Evolutionary conservation across 768 basidiomycete species (phyloP).

Genomic region (Cystobasidium tubakii): DNA sequence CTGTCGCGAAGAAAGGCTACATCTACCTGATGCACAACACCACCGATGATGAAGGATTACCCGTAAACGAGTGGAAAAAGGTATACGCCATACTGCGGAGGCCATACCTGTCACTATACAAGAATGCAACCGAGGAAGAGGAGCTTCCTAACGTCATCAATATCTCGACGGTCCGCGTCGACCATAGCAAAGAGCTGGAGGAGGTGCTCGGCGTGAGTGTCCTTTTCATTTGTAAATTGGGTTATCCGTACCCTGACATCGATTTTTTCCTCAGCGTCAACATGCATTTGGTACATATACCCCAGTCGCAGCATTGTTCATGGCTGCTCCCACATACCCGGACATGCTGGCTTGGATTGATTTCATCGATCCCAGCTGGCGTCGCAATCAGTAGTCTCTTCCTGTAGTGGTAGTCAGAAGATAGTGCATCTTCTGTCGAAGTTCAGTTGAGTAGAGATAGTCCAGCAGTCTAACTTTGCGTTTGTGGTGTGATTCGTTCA

Average conservation of each 20-base stretch:
- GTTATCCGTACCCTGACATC: no score
- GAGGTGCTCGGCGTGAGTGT: conserved; percentile 43
- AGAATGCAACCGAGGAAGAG: conserved; percentile 74
- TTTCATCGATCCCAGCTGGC: conserved; percentile 31
- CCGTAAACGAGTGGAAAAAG: conserved; percentile 71
- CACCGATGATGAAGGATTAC: conserved; percentile 56
- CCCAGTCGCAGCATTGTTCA: conserved; percentile 28
- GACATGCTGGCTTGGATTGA: conserved; percentile 27
- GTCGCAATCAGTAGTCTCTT: background rate
- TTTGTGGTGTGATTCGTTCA: no score
- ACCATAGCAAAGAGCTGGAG: conserved; percentile 79
- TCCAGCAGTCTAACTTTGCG: background rate
- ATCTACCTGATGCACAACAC: conserved; percentile 61
- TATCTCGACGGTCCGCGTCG: conserved; percentile 74
- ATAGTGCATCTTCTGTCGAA: background rate
- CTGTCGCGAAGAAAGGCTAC: conserved; percentile 75
- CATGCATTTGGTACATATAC: conserved; percentile 22
- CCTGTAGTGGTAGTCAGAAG: background rate
- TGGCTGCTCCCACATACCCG: conserved; percentile 31
- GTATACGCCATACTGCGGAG: conserved; percentile 82
- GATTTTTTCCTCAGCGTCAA: no score
- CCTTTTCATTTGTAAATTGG: no score
- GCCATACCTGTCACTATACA: conserved; percentile 82
- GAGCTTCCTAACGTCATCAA: conserved; percentile 71
- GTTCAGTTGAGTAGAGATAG: background rate